These are phyloP conservation scores for Chlorella sorokiniana DNA, from an alignment of 139 green algal species.

Conservation along the genomic window DNA sequence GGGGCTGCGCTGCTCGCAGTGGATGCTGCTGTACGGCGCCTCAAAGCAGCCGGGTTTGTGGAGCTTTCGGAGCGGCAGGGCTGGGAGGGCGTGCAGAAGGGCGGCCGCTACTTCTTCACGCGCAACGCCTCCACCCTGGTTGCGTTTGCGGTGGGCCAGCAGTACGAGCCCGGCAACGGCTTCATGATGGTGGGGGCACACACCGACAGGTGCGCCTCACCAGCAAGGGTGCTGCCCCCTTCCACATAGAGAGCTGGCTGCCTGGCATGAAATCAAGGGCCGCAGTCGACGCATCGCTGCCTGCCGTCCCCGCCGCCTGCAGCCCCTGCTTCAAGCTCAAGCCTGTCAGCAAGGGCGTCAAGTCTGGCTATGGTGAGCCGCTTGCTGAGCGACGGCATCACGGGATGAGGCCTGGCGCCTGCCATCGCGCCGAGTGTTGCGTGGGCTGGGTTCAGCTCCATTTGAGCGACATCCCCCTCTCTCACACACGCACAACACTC, in stretches of 20 bases:
- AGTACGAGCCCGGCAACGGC: conserved; percentile 84
- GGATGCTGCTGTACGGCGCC: conserved; percentile 59
- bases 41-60: conserved; percentile 72
- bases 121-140: conserved; percentile 92
- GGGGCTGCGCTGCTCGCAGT: conserved; percentile 33
- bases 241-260: neutral
- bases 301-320: conserved; percentile 2
- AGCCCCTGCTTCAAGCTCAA: conserved; percentile 88
- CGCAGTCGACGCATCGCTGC: neutral
- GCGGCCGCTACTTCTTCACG: conserved; percentile 94
- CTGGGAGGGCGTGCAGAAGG: conserved; percentile 67
- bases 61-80: conserved; percentile 74
- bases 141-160: conserved; percentile 86
- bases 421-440: too few species aligned
- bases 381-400: neutral
- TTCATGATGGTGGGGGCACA: conserved; percentile 95
- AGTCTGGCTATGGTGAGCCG: conserved; percentile 39
- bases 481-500: too few species aligned
- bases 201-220: conserved; percentile 76
- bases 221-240: neutral
- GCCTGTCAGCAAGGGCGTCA: conserved; percentile 68
- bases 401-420: neutral
- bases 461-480: too few species aligned
- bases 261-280: neutral
- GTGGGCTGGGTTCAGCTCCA: too few species aligned